A percentile compares a stretch with the other conserved stretches of the same genome.
These are phyloP conservation scores for Rhinocladiella similis DNA, from an alignment of 2,329 filamentous ascomycete genomes.

Conservation along the genomic window DNA sequence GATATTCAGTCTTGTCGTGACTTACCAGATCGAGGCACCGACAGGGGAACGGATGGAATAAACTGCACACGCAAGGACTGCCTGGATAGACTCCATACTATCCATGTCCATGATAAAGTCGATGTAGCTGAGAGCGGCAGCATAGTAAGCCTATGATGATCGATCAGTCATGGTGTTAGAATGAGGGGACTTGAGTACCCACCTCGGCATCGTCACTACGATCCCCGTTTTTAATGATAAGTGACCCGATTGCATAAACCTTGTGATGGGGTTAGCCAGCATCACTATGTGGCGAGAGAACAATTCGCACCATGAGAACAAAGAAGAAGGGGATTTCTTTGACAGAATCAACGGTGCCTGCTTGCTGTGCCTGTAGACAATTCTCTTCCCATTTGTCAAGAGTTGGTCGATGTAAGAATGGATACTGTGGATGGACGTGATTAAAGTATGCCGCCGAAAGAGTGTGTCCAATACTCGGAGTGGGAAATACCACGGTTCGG, in stretches of 20 bases:
- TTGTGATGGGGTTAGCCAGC: slow-evolving; percentile 21
- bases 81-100: slow-evolving; percentile 30
- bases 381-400: slow-evolving; percentile 34
- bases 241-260: slow-evolving; percentile 31
- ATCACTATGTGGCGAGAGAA: not conserved
- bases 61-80: slow-evolving; percentile 30
- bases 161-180: no score
- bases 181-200: slow-evolving; percentile 6
- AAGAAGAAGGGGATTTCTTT: not conserved
- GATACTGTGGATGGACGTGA: slow-evolving; percentile 41
- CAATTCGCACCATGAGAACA: not conserved
- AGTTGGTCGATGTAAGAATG: slow-evolving; percentile 39
- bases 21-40: slow-evolving; percentile 32
- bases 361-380: slow-evolving; percentile 23
- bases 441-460: slow-evolving; percentile 38
- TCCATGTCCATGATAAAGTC: slow-evolving; percentile 28
- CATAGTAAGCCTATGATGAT: slow-evolving; percentile 2
- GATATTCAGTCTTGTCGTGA: not conserved
- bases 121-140: slow-evolving; percentile 18
- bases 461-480: slow-evolving; percentile 13
- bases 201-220: slow-evolving; percentile 24
- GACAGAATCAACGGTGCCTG: slow-evolving; percentile 1
- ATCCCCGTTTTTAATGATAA: slow-evolving; percentile 22
- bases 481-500: slow-evolving; percentile 16
- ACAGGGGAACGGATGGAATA: slow-evolving; percentile 32